Evolutionary conservation across 2,329 filamentous ascomycete species (phyloP), one percentile per base, ranked within the genome.

Genomic region (Aspergillus vadensis): DNA sequence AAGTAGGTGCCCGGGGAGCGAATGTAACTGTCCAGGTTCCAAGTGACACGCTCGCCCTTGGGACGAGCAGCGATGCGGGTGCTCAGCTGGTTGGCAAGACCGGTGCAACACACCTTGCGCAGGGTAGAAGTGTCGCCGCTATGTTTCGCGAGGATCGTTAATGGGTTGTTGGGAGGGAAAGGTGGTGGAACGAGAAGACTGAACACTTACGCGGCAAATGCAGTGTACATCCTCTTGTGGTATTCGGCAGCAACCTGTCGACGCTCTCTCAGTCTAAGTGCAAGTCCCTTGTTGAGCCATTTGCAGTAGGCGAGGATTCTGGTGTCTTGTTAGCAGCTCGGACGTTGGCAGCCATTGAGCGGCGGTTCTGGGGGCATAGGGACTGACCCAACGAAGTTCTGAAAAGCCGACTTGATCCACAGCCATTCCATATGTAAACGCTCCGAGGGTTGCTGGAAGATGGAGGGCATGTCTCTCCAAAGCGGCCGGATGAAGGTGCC

Each of bases 181-280:
- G 9, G 12, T 3, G 2, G n/a, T 23, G n/a, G 17, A n/a, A 39
- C 10, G n/a, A 3, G 39, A 7, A 6, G 27, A 17, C 21, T n/a
- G 43, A 3, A 43, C 10, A 71, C 74, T 66, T 78, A 82, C 68
- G 63, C 66, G 23, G 81, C 80, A 63, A 83, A 81, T 21, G 77
- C 73, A 23, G 67, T 74, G 67, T 83, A 83, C 77, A 84, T 80
- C 25, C 70, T 62, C 49, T 72, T 61, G 60, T 84, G 80, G n/a
- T 83, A 70, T 8, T 73, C 64, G 43, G 70, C 69, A 10, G 76
- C 79, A 41, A 77, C 70, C 9, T 65, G 55, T 17, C 77, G 74
- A 41, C 79, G 71, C 44, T 75, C 68, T 21, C 63, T 64, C 23
- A 77, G 57, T n/a, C 72, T 64, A 17, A 80, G 67, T 25, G 77